Evolutionary conservation across 805 yeast species (phyloP), one percentile per base, ranked within the genome.

Genomic region (Saturnispora gosingensis): DNA sequence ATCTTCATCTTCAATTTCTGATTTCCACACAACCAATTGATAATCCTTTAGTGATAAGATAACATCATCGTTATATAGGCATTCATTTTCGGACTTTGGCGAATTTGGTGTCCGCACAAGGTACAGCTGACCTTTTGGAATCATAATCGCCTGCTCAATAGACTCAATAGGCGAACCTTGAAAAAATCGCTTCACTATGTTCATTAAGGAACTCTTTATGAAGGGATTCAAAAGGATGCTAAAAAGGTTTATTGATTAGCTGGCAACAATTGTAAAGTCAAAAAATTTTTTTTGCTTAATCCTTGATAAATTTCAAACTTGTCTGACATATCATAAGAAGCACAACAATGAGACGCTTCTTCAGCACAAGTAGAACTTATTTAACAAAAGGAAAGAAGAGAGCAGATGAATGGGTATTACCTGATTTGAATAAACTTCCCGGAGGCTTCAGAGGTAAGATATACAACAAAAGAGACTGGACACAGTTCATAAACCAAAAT

Each of bases 71-170:
- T 80, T 83, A 66, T 81, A 90, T 20, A 88, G 72, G 60, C 90
- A 84, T 66, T 93, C 97, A 35, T 81, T 72, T 25, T 82, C 89
- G 8, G 96, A 90, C 64, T 88, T 88, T 11, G 97, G 97, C 2
- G 96, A 86, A 22, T 74, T 75, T 5, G 86, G 85, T 1, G 86
- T 75, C 46, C 98, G 72, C 16, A 85, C 75, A 44, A 91, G 72
- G 61, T 74, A 85, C 45, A 91, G 74, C 67, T 82, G 83, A 3
- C 97, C 98, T 0, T 84, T 76, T 2, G 96, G 88, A 46, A 93
- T 74, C 60, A 77, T 73, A 9, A 81, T 78, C 32, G 88, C 67
- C 53, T 81, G 84, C 59, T 82, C 83, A 36, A 76, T 75, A 10
- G 81, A 45, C 32, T 59, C 56, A 25, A 69, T 28, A 75, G 71